These are phyloP conservation scores for Suhomyces wounanorum DNA, from an alignment of 1,139 yeast species.

Conservation along the genomic window DNA sequence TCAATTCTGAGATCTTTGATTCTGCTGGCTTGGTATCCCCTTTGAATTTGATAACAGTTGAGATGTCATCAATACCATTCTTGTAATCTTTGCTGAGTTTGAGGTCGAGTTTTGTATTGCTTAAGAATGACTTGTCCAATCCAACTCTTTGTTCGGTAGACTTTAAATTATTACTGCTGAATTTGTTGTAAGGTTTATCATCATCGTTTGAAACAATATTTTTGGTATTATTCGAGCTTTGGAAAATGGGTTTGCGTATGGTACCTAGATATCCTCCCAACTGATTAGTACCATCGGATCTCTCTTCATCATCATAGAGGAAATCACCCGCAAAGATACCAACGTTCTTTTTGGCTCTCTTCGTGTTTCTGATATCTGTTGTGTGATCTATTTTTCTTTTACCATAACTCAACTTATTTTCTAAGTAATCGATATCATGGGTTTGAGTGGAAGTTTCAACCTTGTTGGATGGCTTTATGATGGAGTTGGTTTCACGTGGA, in stretches of 20 bases:
- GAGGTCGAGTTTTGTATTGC: conserved; percentile 22
- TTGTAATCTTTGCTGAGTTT: conserved; percentile 33
- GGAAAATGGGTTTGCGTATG: conserved; percentile 33
- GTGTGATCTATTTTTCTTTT: conserved; percentile 11
- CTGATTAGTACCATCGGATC: conserved; percentile 17
- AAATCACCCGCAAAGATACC: conserved; percentile 41
- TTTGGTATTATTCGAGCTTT: background rate
- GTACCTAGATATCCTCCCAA: conserved; percentile 36
- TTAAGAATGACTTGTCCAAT: conserved; percentile 21
- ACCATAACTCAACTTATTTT: conserved; percentile 24
- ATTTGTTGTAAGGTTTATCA: conserved; percentile 18
- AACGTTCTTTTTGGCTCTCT: conserved; percentile 22
- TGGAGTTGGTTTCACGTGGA: conserved; percentile 42
- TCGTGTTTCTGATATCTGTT: conserved; percentile 11
- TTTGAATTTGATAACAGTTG: conserved; percentile 35
- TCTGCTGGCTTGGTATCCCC: conserved; percentile 17
- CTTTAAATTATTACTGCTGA: conserved; percentile 15
- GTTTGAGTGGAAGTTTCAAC: conserved; percentile 51
- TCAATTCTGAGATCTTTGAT: conserved; percentile 10
- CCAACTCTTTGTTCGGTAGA: conserved; percentile 22
- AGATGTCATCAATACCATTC: conserved; percentile 26
- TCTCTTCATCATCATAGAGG: conserved; percentile 30
- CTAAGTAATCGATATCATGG: conserved; percentile 33
- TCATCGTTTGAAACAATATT: conserved; percentile 17
- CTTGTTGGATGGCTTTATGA: conserved; percentile 14